A percentile compares a stretch with the other conserved stretches of the same genome.
Conservation (phyloP, 2,329 filamentous ascomycete species). For the Fusarium nygamai region DNA sequence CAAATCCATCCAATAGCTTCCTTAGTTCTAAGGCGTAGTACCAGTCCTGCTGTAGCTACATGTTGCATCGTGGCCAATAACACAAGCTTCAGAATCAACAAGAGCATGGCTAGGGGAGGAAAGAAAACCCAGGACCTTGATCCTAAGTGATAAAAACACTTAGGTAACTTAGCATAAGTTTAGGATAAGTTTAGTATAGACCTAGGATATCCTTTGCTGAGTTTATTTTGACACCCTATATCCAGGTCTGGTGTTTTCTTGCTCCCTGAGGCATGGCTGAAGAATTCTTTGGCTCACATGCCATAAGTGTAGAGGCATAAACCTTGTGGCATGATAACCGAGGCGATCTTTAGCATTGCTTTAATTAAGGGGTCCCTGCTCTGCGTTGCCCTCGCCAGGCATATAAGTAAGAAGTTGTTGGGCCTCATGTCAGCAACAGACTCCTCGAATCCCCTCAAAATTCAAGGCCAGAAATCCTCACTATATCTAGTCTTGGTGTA, state of each 20-base stretch:
- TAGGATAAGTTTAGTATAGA: too few relatives aligned
- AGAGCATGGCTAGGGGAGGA: background rate
- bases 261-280: background rate
- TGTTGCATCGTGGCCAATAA: background rate
- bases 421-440: background rate
- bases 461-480: background rate
- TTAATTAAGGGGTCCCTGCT: background rate
- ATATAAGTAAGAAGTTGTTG: background rate
- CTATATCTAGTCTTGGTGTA: background rate
- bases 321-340: background rate
- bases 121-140: too few relatives aligned
- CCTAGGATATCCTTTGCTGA: too few relatives aligned
- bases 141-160: too few relatives aligned
- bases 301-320: background rate
- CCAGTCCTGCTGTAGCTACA: background rate
- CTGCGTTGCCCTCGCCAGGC: background rate
- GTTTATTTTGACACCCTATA: too few relatives aligned
- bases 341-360: background rate
- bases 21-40: background rate
- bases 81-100: background rate
- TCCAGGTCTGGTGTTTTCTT: too few relatives aligned
- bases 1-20: background rate
- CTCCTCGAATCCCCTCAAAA: background rate
- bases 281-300: background rate
- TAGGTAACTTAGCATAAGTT: too few relatives aligned